Evolutionary conservation across 768 basidiomycete genomes (phyloP), one percentile per base, ranked within the genome.

Genomic region (Amanita muscaria): DNA sequence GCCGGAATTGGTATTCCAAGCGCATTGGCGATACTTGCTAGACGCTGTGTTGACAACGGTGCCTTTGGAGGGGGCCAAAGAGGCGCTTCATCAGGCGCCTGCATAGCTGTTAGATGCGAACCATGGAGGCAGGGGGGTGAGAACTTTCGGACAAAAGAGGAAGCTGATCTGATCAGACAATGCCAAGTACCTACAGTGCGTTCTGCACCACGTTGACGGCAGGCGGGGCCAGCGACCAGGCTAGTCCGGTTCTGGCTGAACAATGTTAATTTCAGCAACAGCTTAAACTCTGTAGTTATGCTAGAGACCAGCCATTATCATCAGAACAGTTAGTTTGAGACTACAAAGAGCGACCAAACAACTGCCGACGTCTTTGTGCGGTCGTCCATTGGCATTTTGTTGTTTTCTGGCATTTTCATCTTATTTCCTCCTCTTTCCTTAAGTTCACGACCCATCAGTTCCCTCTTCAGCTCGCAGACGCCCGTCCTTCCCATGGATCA

Each of bases 21-120:
- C 3, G 88, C 88, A 56, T 90, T 90, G 12, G 87, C 88, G 18
- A 91, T 69, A 52, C 83, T 86, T 27, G 85, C 88, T 8, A 90
- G 77, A 10, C 84, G 72, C 52, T 84, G 74, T 4, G 88, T 87
- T 3, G 86, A 62, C 6, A 90, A 65, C 3, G 88, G 88, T 18
- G 81, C 60, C 55, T 76, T 82, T 47, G 84, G 85, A 5, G 76
- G 77, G 3, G 65, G 67, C 83, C 84, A 83, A 59, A 68, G 51
- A 43, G 64, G 48, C 19, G 41, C 25, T 3, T 9, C 19, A 30
- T 27, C 16, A n/a, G 31, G 15, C 10, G 41, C n/a, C 31, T 34
- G 42, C 42, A 44, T 44, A 18, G 11, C 5, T 19, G 11, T 34
- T 6, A 14, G 14, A 34, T 34, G 14, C 11, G n/a, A 34, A 18